Evolutionary conservation across 768 basidiomycete genomes (phyloP).

Genomic region (Leucosporidium creatinivorum): DNA sequence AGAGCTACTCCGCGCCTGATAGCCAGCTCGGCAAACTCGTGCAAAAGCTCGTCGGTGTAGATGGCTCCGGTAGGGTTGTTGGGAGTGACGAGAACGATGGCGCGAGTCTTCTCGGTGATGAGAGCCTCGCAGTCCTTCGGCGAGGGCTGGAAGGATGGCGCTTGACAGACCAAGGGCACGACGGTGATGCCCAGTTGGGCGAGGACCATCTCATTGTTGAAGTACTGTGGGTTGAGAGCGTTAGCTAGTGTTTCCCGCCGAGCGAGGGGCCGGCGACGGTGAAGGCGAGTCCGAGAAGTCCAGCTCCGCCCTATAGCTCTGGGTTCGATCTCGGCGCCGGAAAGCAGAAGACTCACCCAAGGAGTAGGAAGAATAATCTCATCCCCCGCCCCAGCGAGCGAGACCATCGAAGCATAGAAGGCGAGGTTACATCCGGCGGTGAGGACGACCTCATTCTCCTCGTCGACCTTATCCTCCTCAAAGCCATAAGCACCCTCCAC

Average conservation of each 20-base stretch:
- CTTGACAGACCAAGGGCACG: slow-evolving; percentile 38
- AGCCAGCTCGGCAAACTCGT: slow-evolving; percentile 57
- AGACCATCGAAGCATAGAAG: slow-evolving; percentile 34
- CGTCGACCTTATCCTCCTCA: background rate
- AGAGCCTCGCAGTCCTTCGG: slow-evolving; percentile 49
- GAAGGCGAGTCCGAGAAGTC: too few relatives aligned
- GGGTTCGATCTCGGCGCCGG: too few relatives aligned
- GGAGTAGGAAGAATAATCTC: slow-evolving; percentile 36
- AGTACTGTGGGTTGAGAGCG: too few relatives aligned
- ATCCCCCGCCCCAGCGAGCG: slow-evolving; percentile 33
- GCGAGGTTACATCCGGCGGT: slow-evolving; percentile 38
- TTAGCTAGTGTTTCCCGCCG: too few relatives aligned
- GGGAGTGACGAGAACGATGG: slow-evolving; percentile 67
- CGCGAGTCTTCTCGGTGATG: slow-evolving; percentile 56
- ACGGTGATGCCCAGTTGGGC: slow-evolving; percentile 22
- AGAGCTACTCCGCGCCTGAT: slow-evolving; percentile 54
- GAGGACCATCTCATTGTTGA: slow-evolving; percentile 21
- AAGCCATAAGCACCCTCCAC: slow-evolving; percentile 56
- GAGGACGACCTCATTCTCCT: slow-evolving; percentile 18
- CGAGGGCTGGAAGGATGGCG: slow-evolving; percentile 58
- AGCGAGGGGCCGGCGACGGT: too few relatives aligned
- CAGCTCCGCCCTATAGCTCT: too few relatives aligned
- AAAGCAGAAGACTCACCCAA: background rate
- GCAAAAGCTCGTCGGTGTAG: slow-evolving; percentile 55
- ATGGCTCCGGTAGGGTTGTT: slow-evolving; percentile 72